Base-by-base conservation (phyloP, 106 monocot genomes). In the Ottelia alismoides region DNA sequence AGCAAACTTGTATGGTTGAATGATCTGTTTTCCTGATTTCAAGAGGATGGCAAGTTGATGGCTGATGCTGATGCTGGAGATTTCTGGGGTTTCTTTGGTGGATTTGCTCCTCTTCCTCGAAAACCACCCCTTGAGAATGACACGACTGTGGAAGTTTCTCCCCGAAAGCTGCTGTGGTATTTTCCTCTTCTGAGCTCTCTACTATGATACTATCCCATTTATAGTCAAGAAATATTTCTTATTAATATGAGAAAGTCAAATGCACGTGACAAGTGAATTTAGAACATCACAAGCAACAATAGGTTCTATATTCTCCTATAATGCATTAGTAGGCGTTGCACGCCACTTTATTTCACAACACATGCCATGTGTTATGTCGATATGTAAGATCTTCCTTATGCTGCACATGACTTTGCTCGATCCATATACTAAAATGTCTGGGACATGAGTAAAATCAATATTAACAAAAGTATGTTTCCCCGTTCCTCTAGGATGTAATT, bases 31-130 rank as follows among this genome's bases (percentile, higher is more conserved):
- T 55, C 27, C 11, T 20, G 7, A 30, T 3, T 12, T 20, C 19
- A 30, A 93, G 93, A 93, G 69, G 93, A 87, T 74, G 87, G 87
- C 30, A 77, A 72, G 43, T 58, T 83, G 51, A 78, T 83, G 83
- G 93, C 84, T 56, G 87, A 83, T 72, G 77, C 78, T 45, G 87
- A 75, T 46, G 64, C 87, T 32, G 83, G 92, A 62, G 87, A 93
- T 45, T 93, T 93, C 44, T 93, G 87, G 93, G 78, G 58, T 31
- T 53, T 78, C 28, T 87, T 93, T 69, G 93, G 93, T 70, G 93
- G 93, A 28, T 93, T 93, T 76, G 93, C 83, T 40, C 87, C 84
- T 53, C 87, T 93, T 70, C 79, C 77, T 40, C 77, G 77, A 70
- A 84, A 78, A 57, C 45, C 70, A 11, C 48, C 68, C 53, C 43